These are phyloP conservation scores for Phyllachora maydis DNA, from an alignment of 2,329 filamentous ascomycete genomes.

Conservation along the genomic window DNA sequence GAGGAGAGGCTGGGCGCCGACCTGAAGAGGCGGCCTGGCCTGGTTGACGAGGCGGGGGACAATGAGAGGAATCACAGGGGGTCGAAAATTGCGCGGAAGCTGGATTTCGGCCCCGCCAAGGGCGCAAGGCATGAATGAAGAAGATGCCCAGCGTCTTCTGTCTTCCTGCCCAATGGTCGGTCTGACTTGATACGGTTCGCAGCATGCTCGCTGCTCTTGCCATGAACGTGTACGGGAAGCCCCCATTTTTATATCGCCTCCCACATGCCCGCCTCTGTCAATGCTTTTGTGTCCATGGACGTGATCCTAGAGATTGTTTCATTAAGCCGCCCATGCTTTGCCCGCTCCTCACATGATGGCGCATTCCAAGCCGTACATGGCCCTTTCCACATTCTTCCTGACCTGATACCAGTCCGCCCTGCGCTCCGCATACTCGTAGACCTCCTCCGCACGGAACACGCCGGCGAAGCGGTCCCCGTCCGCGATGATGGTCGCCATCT, in stretches of 20 bases:
- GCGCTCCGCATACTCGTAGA: constrained; percentile 90
- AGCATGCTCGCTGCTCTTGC: too few species aligned
- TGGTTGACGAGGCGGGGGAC: constrained; percentile 47
- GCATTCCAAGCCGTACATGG: constrained; percentile 94
- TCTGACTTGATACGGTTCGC: too few species aligned
- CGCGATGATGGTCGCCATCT: constrained; percentile 87
- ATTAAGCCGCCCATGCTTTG: too few species aligned
- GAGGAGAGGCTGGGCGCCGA: constrained; percentile 63
- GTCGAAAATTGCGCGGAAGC: constrained; percentile 61
- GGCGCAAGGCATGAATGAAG: too few species aligned
- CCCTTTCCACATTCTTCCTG: constrained; percentile 71
- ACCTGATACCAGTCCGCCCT: constrained; percentile 91
- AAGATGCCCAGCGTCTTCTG: too few species aligned
- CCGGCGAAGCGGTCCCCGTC: constrained; percentile 79
- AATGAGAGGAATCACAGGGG: constrained; percentile 33
- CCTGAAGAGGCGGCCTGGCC: constrained; percentile 54
- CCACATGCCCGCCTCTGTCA: too few species aligned
- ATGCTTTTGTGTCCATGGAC: too few species aligned
- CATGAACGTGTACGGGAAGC: too few species aligned
- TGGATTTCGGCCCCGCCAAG: constrained; percentile 47
- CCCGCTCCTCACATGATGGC: constrained; percentile 67
- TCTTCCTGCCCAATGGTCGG: too few species aligned
- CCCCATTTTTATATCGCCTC: too few species aligned
- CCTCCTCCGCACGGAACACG: constrained; percentile 87
- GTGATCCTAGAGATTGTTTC: too few species aligned